Base-by-base conservation (phyloP, 176 grass and related monocot genomes). In the Canna indica region DNA sequence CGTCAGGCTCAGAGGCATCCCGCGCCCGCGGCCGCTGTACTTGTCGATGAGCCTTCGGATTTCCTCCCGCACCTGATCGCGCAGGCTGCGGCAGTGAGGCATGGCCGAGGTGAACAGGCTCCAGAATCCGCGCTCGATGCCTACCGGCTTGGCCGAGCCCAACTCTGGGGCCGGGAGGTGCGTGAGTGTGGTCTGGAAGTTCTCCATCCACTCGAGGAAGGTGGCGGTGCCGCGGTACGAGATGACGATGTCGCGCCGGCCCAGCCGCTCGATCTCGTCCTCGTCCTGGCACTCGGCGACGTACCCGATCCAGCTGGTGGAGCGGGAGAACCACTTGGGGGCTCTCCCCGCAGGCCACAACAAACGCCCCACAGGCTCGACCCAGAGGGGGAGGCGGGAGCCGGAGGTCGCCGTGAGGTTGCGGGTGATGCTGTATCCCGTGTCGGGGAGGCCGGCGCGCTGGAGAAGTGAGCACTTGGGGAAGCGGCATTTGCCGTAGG, bases 111-210 rank as follows among this genome's bases (percentile, higher is more conserved):
- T 83, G 85, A 87, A 83, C 1, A 87, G 80, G 41, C 73, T 83
- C 85, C 77, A 83, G 56, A 83, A 87, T 2, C 85, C 85, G 5
- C 77, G 36, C 81, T 83, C 63, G 45, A 83, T n/a, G n/a, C n/a
- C 85, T 81, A 80, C 80, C 9, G 84, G 22, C 42, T 47, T 64
- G 1, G 48, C 41, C 9, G 57, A 11, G 0, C 47, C 32, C 7
- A 30, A 29, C 2, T 17, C 24, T 2, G 16, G 22, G 25, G 31
- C 15, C 24, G 73, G 76, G 1, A 83, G 42, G 32, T 47, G 56
- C 7, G 81, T 83, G 27, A 87, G 80, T 0, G 36, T 74, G 35
- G 85, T 75, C 3, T 50, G 74, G 30, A 83, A 72, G 54, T 83
- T 83, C 62, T 83, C 80, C 15, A 77, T 14, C 85, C 85, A 87